Conservation (phyloP, 2,329 filamentous ascomycete genomes). For the Colletotrichum somersetense region DNA sequence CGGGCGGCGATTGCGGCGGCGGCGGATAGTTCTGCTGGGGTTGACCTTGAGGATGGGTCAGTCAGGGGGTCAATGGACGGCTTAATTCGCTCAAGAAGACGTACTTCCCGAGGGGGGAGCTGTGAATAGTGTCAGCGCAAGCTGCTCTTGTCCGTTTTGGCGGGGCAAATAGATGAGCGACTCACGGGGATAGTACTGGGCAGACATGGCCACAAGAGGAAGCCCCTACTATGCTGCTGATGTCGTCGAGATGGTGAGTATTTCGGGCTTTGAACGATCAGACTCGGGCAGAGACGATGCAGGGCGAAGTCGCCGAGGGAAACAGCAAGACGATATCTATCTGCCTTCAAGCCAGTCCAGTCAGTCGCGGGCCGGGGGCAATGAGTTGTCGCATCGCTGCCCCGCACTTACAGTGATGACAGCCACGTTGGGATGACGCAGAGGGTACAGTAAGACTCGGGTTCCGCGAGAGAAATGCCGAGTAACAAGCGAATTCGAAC, state of each 20-base stretch:
- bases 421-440: neutral
- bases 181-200: slow-evolving; percentile 40
- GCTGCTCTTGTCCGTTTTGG: slow-evolving; percentile 2
- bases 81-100: neutral
- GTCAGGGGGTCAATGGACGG: neutral
- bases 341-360: slow-evolving; percentile 22
- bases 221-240: neutral
- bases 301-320: neutral
- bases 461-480: slow-evolving; percentile 13
- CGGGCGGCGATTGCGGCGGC: slow-evolving; percentile 62
- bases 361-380: slow-evolving; percentile 9
- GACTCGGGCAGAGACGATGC: neutral
- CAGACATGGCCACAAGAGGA: slow-evolving; percentile 29
- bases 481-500: neutral
- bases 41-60: slow-evolving; percentile 37
- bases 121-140: slow-evolving; percentile 32
- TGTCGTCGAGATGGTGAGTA: neutral
- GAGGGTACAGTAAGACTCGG: neutral
- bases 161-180: slow-evolving; percentile 20
- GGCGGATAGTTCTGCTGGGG: slow-evolving; percentile 58
- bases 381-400: slow-evolving; percentile 23
- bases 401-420: slow-evolving; percentile 39
- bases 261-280: neutral
- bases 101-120: slow-evolving; percentile 39
- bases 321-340: slow-evolving; percentile 7